These are phyloP conservation scores for Pseudogymnoascus sp. DNA, from an alignment of 2,329 filamentous ascomycete genomes.

Conservation along the genomic window DNA sequence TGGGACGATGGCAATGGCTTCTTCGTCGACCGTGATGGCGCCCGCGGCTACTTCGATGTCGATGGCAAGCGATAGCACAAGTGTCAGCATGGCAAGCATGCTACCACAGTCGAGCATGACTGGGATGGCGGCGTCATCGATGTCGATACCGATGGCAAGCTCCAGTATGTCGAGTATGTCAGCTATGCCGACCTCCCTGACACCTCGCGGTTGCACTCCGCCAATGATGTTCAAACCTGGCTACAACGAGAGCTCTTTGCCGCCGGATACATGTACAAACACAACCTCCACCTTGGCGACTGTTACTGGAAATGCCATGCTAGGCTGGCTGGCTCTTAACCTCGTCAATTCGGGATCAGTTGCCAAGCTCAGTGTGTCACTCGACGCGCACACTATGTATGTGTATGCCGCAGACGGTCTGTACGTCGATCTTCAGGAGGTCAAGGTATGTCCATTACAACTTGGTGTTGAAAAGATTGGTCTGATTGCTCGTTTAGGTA, in stretches of 20 bases:
- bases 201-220: constrained; percentile 15
- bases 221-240: constrained; percentile 19
- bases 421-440: constrained; percentile 18
- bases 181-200: constrained; percentile 12
- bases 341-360: constrained; percentile 18
- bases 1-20: too few species aligned
- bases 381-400: constrained; percentile 20
- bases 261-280: constrained; percentile 17
- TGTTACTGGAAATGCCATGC: neutral
- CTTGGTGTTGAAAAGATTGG: too few species aligned
- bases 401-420: constrained; percentile 21
- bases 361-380: constrained; percentile 17
- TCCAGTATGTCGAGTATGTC: constrained; percentile 12
- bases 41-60: too few species aligned
- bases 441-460: too few species aligned
- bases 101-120: too few species aligned
- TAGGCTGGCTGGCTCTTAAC: constrained; percentile 20
- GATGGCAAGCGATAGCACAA: too few species aligned
- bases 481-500: too few species aligned
- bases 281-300: constrained; percentile 12
- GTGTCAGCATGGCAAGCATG: too few species aligned
- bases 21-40: too few species aligned
- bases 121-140: too few species aligned
- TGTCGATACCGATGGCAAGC: constrained; percentile 9
- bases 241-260: constrained; percentile 16